Conservation (phyloP, 2,329 filamentous ascomycete species). For the Beauveria sp. region DNA sequence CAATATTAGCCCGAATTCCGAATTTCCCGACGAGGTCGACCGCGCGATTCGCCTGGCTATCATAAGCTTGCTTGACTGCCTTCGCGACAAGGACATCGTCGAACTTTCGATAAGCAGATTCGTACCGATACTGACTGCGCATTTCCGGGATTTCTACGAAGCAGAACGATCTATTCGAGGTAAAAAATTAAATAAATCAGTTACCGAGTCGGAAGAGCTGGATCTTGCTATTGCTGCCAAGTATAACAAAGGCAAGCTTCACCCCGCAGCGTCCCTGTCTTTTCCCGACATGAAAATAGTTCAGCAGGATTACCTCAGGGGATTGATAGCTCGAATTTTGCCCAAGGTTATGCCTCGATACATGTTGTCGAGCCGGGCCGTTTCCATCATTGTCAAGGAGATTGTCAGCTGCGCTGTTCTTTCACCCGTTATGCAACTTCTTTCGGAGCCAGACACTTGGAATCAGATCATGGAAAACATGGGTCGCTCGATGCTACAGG, state of each 20-base stretch:
- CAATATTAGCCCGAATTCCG: conserved; percentile 71
- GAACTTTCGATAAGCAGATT: conserved; percentile 75
- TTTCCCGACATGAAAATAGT: conserved; percentile 77
- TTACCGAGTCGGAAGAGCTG: conserved; percentile 94
- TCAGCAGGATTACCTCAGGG: conserved; percentile 83
- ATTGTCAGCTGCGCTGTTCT: conserved; percentile 90
- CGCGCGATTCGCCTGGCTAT: conserved; percentile 67
- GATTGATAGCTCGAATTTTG: conserved; percentile 63
- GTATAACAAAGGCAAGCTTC: conserved; percentile 81
- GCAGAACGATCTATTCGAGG: conserved; percentile 84
- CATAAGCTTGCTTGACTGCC: conserved; percentile 59
- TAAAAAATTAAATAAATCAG: conserved; percentile 75
- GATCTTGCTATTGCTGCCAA: conserved; percentile 93
- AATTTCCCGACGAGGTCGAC: conserved; percentile 84
- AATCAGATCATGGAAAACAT: conserved; percentile 92
- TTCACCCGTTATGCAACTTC: conserved; percentile 67
- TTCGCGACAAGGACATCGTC: conserved; percentile 72
- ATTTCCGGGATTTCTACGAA: conserved; percentile 84
- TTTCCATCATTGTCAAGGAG: conserved; percentile 75
- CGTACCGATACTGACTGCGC: conserved; percentile 79
- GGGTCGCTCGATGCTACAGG: conserved; percentile 80
- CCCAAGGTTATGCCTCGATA: conserved; percentile 66
- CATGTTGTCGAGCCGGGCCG: conserved; percentile 71
- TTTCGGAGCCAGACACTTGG: conserved; percentile 94
- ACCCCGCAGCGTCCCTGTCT: conserved; percentile 74